Percentiles rank a stretch among this genome's conserved stretches.
Conservation (phyloP, 805 yeast genomes). For the Grigorovia yakushimaensis region DNA sequence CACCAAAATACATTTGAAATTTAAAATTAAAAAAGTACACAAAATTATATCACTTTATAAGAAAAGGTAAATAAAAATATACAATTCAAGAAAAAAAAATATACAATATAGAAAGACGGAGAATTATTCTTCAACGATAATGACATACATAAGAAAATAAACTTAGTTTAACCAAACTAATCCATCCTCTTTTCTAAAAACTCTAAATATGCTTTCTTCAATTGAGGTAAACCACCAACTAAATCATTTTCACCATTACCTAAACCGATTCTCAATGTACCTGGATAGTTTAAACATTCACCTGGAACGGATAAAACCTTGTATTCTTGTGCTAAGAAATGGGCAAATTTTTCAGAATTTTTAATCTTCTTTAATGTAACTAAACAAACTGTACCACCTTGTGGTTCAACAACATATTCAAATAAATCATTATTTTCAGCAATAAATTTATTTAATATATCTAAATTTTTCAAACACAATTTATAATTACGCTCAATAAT, state of each 20-base stretch:
- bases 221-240: conserved; percentile 26
- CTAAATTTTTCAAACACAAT: conserved; percentile 33
- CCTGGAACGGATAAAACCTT: conserved; percentile 40
- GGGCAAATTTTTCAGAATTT: conserved; percentile 29
- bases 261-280: conserved; percentile 39
- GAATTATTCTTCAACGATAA: too few species aligned
- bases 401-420: conserved; percentile 33
- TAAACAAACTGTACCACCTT: conserved; percentile 41
- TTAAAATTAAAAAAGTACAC: background rate
- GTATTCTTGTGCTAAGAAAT: conserved; percentile 29
- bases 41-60: too few species aligned
- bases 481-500: conserved; percentile 33
- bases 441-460: conserved; percentile 29
- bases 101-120: too few species aligned
- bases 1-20: too few species aligned
- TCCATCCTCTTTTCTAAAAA: background rate
- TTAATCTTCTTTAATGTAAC: conserved; percentile 27
- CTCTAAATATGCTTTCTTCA: conserved; percentile 11
- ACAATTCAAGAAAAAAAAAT: too few species aligned
- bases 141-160: too few species aligned
- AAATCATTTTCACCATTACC: conserved; percentile 35
- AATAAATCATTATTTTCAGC: conserved; percentile 26
- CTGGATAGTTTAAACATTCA: conserved; percentile 35
- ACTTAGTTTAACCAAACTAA: too few species aligned
- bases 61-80: too few species aligned